Evolutionary conservation across 345 rosid species (phyloP).

Genomic region (Citrus medica): DNA sequence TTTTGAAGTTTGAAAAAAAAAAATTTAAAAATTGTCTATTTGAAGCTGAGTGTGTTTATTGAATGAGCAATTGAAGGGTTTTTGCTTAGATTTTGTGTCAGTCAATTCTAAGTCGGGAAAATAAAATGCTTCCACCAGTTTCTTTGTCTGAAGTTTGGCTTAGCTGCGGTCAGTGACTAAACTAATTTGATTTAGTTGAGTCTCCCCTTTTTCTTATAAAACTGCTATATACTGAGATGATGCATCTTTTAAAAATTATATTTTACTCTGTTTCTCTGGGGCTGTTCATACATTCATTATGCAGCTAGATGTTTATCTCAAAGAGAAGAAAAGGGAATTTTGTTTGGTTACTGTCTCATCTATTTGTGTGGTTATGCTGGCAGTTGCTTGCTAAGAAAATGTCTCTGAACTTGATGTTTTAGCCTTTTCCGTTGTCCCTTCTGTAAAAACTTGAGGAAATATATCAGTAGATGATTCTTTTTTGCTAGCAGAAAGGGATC

Average conservation of each 20-base stretch:
- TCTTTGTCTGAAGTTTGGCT: background rate
- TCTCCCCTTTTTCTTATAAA: background rate
- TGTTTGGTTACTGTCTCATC: background rate
- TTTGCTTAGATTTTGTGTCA: background rate
- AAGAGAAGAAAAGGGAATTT: background rate
- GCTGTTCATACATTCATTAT: background rate
- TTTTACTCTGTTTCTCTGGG: background rate
- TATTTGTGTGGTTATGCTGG: background rate
- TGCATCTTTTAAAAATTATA: background rate
- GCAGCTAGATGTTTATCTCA: background rate
- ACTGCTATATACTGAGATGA: background rate
- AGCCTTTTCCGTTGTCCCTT: background rate
- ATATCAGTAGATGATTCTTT: background rate
- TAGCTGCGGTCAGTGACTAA: background rate
- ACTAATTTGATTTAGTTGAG: background rate
- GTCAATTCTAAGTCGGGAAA: background rate
- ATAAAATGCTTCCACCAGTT: background rate
- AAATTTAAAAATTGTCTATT: background rate
- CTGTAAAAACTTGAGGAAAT: constrained; percentile 2
- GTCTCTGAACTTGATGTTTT: background rate
- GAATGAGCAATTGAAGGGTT: constrained; percentile 3
- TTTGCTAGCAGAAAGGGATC: constrained; percentile 76
- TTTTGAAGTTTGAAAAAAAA: background rate
- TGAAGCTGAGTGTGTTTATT: background rate
- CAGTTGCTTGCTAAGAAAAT: background rate